Evolutionary conservation across 306 rosid genomes (phyloP).

Genomic region (Chamaecrista fasciculata): DNA sequence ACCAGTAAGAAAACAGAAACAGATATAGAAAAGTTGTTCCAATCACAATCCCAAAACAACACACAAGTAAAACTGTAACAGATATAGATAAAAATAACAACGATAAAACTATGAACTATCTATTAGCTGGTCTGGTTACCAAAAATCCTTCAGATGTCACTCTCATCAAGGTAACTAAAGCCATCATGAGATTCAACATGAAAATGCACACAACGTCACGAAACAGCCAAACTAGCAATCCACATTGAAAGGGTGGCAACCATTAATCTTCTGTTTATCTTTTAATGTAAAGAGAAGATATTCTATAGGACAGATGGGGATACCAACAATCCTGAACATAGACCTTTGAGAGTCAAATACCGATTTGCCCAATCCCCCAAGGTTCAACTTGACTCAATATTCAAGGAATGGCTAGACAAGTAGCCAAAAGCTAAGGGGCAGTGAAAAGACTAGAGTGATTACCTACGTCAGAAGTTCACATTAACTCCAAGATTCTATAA

Average conservation of each 20-base stretch:
- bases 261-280: slow-evolving; percentile 53
- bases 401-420: not conserved
- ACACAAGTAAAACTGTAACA: too few species aligned
- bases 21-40: not conserved
- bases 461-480: not conserved
- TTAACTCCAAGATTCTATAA: not conserved
- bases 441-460: not conserved
- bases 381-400: not conserved
- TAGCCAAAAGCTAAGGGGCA: not conserved
- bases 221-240: slow-evolving; percentile 73
- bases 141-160: not conserved
- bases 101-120: too few species aligned
- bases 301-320: not conserved
- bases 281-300: slow-evolving; percentile 35
- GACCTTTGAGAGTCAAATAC: slow-evolving; percentile 24
- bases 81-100: not conserved
- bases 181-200: not conserved
- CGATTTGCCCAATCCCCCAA: slow-evolving; percentile 36
- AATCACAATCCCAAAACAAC: not conserved
- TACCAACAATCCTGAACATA: not conserved
- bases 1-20: not conserved
- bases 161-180: not conserved
- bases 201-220: slow-evolving; percentile 35
- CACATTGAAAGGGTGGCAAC: slow-evolving; percentile 37
- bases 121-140: too few species aligned